Evolutionary conservation across 1,284 basidiomycete species (phyloP).

Genomic region (Cutaneotrichosporon sp.): DNA sequence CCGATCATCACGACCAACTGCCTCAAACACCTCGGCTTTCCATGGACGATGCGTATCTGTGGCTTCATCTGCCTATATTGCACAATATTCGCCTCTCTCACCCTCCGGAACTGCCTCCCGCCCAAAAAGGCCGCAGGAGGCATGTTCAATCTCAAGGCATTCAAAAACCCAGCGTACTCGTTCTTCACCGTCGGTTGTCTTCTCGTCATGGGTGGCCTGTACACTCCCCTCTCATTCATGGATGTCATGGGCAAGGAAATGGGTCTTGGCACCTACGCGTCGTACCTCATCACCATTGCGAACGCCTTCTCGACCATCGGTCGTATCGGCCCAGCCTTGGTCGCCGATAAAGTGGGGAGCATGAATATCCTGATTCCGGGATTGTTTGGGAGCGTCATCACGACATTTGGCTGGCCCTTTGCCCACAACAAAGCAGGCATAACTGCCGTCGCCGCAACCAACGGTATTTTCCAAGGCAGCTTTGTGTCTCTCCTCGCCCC

Average conservation of each 20-base stretch:
- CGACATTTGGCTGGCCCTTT: slow-evolving; percentile 36
- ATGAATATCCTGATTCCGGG: slow-evolving; percentile 30
- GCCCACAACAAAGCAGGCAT: slow-evolving; percentile 23
- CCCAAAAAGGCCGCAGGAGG: slow-evolving; percentile 30
- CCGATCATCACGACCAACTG: slow-evolving; percentile 51
- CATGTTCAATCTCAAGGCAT: slow-evolving; percentile 25
- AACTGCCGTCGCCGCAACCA: slow-evolving; percentile 25
- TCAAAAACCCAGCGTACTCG: slow-evolving; percentile 20
- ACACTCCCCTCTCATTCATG: slow-evolving; percentile 28
- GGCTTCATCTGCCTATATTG: slow-evolving; percentile 27
- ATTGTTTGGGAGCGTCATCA: slow-evolving; percentile 18
- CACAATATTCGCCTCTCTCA: slow-evolving; percentile 17
- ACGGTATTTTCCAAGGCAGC: slow-evolving; percentile 31
- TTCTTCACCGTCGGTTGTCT: slow-evolving; percentile 19
- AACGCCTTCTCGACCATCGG: slow-evolving; percentile 27
- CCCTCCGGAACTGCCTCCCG: slow-evolving; percentile 25
- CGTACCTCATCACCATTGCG: slow-evolving; percentile 29
- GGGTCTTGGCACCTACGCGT: slow-evolving; percentile 24
- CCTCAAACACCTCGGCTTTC: slow-evolving; percentile 20
- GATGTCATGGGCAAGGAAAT: slow-evolving; percentile 22
- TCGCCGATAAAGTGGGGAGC: slow-evolving; percentile 27
- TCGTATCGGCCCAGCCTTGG: slow-evolving; percentile 22
- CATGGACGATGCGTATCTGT: slow-evolving; percentile 34
- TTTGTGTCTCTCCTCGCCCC: slow-evolving; percentile 34
- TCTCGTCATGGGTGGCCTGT: slow-evolving; percentile 25